These are phyloP conservation scores for Medicago arabica DNA, from an alignment of 306 rosid species.

Conservation along the genomic window DNA sequence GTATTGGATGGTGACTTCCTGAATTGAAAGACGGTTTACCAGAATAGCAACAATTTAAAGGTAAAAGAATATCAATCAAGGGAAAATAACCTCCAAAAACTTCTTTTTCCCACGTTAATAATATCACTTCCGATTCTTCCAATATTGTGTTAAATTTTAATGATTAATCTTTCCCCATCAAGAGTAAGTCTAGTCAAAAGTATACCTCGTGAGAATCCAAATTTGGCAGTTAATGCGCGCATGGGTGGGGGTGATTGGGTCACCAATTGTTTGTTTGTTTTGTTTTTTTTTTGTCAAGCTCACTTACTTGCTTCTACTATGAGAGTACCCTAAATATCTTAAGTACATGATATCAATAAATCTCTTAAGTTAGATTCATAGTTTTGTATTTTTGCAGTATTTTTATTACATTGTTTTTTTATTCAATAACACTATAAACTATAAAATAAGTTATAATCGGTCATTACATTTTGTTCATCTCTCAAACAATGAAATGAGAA, in stretches of 20 bases:
- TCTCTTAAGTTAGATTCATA: no score
- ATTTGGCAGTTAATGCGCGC: background rate
- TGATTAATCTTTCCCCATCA: background rate
- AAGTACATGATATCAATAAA: no score
- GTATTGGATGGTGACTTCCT: background rate
- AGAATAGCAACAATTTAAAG: slow-evolving; percentile 16
- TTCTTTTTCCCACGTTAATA: background rate
- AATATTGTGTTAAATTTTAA: background rate
- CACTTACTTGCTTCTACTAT: no score
- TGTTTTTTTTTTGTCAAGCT: no score
- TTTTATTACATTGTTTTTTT: no score
- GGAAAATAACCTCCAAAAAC: background rate
- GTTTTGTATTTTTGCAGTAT: no score
- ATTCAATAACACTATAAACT: no score
- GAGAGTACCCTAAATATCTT: no score
- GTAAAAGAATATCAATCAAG: background rate
- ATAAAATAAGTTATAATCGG: no score
- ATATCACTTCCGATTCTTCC: background rate
- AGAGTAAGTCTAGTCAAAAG: background rate
- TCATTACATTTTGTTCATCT: no score
- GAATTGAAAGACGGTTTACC: slow-evolving; percentile 12
- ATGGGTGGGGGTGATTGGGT: background rate
- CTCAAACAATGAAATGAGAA: no score
- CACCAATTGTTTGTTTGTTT: no score
- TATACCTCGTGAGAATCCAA: slow-evolving; percentile 1